These are phyloP conservation scores for Echinochloa phyllopogon DNA, from an alignment of 176 grass and related monocot genomes.

Conservation along the genomic window DNA sequence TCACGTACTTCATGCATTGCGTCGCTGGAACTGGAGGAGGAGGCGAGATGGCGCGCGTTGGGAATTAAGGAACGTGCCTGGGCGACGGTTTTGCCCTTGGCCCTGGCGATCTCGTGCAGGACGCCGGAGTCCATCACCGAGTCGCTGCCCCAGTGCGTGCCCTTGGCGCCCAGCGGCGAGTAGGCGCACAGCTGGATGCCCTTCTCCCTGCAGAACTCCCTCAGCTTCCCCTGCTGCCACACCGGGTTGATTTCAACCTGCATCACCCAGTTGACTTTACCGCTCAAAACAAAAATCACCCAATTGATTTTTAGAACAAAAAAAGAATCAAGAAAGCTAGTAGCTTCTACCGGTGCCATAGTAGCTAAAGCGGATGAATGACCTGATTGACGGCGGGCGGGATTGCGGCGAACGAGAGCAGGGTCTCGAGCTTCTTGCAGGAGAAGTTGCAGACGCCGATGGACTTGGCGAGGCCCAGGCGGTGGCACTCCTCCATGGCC, in stretches of 20 bases:
- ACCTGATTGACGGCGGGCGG: constrained; percentile 63
- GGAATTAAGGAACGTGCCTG: constrained; percentile 41
- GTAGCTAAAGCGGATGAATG: not conserved
- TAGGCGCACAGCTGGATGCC: constrained; percentile 77
- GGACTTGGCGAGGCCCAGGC: constrained; percentile 56
- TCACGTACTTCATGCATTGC: not conserved
- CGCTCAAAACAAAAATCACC: no score
- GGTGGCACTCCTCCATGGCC: constrained; percentile 73
- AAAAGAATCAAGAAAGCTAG: not conserved
- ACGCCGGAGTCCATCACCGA: constrained; percentile 58
- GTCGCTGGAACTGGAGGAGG: not conserved
- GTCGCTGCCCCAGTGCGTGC: constrained; percentile 71
- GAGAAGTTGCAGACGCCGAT: constrained; percentile 73
- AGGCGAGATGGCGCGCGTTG: not conserved
- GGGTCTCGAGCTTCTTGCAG: constrained; percentile 53
- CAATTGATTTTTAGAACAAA: no score
- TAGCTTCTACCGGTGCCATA: not conserved
- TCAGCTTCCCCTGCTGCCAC: constrained; percentile 82
- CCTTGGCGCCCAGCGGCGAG: constrained; percentile 69
- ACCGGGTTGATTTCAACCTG: constrained; percentile 80
- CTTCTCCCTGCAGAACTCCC: constrained; percentile 61
- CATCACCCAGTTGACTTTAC: not conserved
- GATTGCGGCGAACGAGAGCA: constrained; percentile 53
- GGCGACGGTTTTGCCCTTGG: constrained; percentile 60
- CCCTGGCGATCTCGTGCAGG: constrained; percentile 58